phyloP scores from a whole-genome alignment of 2,329 filamentous ascomycete genomes.

The Hyphodiscus sp. region DNA sequence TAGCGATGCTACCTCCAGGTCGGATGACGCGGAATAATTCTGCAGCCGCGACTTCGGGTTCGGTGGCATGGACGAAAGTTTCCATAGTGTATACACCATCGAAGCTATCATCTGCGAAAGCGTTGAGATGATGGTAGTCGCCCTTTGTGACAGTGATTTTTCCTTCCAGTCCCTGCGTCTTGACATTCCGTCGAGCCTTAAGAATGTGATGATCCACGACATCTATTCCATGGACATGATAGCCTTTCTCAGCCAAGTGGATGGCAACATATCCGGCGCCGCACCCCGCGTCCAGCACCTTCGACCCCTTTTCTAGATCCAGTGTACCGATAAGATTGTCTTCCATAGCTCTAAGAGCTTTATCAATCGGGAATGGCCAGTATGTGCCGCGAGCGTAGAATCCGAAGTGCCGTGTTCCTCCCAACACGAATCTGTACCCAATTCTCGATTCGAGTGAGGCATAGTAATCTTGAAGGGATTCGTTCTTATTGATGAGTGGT shows the following conservation, averaged over 20 bases:
- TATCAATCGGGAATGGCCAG: constrained; percentile 42
- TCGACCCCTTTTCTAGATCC: constrained; percentile 33
- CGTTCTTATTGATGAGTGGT: constrained; percentile 33
- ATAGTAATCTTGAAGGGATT: constrained; percentile 39
- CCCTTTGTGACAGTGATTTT: constrained; percentile 35
- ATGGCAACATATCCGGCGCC: constrained; percentile 45
- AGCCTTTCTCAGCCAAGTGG: constrained; percentile 37
- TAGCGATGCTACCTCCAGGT: constrained; percentile 40
- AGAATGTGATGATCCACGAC: constrained; percentile 41
- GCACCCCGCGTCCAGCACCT: constrained; percentile 46
- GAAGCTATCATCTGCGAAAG: constrained; percentile 33
- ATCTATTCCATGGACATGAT: constrained; percentile 42
- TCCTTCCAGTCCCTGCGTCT: constrained; percentile 29
- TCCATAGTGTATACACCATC: constrained; percentile 52
- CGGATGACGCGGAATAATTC: constrained; percentile 42
- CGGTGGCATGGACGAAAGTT: constrained; percentile 47
- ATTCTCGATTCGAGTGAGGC: constrained; percentile 38
- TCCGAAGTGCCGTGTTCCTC: constrained; percentile 44
- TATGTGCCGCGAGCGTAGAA: constrained; percentile 40
- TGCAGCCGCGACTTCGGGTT: constrained; percentile 36
- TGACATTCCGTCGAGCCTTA: constrained; percentile 37
- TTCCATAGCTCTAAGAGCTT: constrained; percentile 42
- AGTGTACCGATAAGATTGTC: constrained; percentile 37
- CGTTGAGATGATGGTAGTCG: constrained; percentile 46
- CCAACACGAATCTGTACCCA: constrained; percentile 38